phyloP scores from a whole-genome alignment of 2,329 filamentous ascomycete genomes.

The Amauroascus verrucosus region DNA sequence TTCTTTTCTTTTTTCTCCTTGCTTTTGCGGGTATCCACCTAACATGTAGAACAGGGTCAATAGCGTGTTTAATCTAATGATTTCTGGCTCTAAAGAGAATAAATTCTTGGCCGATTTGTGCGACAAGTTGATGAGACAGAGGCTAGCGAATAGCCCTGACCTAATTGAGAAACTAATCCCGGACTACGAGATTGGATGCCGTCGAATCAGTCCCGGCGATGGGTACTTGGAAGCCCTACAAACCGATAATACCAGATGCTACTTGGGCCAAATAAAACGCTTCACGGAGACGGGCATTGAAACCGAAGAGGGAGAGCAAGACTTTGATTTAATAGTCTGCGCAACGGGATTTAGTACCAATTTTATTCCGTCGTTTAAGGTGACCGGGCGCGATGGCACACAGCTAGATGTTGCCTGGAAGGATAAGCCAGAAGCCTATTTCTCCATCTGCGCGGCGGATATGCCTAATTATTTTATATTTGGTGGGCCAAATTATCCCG shows the following conservation, averaged over 20 bases:
- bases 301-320: slow-evolving; percentile 43
- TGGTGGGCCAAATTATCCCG: slow-evolving; percentile 41
- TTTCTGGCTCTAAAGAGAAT: slow-evolving; percentile 7
- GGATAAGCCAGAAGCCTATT: slow-evolving; percentile 58
- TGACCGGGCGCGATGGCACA: slow-evolving; percentile 29
- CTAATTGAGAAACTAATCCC: slow-evolving; percentile 23
- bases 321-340: slow-evolving; percentile 55
- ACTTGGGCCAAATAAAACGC: slow-evolving; percentile 14
- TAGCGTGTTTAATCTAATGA: slow-evolving; percentile 1
- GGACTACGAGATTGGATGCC: slow-evolving; percentile 27
- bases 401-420: slow-evolving; percentile 55
- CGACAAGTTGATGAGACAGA: slow-evolving; percentile 8
- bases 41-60: slow-evolving; percentile 2
- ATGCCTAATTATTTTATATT: slow-evolving; percentile 61
- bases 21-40: not conserved
- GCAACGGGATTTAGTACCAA: slow-evolving; percentile 55
- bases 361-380: slow-evolving; percentile 23
- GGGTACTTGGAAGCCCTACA: slow-evolving; percentile 25
- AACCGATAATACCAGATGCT: slow-evolving; percentile 18
- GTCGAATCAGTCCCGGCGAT: slow-evolving; percentile 30
- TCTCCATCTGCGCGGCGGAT: slow-evolving; percentile 52
- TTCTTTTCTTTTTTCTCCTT: not conserved
- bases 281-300: slow-evolving; percentile 18
- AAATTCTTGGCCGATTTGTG: not conserved
- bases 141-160: slow-evolving; percentile 7